phyloP scores from a whole-genome alignment of 441 rosid genomes.

The Pelargonium citronellum region DNA sequence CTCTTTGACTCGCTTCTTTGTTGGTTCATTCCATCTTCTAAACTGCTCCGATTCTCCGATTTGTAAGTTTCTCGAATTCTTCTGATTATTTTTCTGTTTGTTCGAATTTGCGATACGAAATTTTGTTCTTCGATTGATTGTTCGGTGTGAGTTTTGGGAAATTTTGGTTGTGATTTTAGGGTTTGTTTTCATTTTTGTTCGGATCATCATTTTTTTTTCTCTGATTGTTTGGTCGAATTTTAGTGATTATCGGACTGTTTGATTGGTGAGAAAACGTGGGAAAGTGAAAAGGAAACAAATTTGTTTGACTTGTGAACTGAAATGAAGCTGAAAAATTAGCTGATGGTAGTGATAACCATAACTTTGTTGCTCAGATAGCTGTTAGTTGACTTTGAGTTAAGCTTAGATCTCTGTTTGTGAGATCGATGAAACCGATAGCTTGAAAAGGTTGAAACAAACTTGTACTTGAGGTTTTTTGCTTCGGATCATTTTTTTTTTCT shows the following conservation, averaged over 20 bases:
- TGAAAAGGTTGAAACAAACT: background rate
- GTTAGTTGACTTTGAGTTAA: background rate
- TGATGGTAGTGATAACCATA: background rate
- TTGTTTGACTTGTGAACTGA: background rate
- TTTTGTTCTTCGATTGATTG: background rate
- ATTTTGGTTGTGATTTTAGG: too few species aligned
- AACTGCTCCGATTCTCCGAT: background rate
- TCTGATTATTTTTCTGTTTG: background rate
- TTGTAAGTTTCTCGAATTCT: background rate
- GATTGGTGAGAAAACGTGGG: background rate
- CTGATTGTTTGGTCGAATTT: background rate
- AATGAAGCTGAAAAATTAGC: background rate
- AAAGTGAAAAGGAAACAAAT: background rate
- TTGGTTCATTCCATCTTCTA: background rate
- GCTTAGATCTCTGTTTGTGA: background rate
- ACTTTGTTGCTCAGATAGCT: background rate
- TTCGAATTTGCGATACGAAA: background rate
- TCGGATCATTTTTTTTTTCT: background rate
- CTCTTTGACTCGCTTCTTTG: constrained; percentile 1
- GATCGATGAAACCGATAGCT: background rate
- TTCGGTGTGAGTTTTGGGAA: too few species aligned
- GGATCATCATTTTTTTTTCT: background rate
- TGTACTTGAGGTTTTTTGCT: background rate
- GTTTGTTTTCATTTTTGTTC: background rate
- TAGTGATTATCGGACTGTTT: background rate